Percentiles rank a stretch among this genome's conserved stretches.
phyloP scores from a whole-genome alignment of 208 protist genomes.

The Perkinsela sp. region DNA sequence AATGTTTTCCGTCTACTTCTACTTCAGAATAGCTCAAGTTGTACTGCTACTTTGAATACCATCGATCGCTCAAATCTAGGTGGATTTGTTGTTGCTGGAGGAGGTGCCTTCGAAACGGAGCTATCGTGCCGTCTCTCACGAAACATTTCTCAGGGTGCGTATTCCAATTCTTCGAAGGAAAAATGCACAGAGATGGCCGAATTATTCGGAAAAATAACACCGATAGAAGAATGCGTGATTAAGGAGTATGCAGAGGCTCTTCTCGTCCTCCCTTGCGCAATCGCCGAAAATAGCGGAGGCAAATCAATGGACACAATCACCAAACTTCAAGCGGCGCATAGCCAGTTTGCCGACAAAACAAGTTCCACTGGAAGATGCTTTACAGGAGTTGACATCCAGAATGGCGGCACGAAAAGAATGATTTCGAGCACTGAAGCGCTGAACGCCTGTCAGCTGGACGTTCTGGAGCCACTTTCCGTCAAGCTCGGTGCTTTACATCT shows the following conservation, averaged over 20 bases:
- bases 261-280: constrained; percentile 80
- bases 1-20: constrained; percentile 84
- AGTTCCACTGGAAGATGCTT: constrained; percentile 80
- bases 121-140: constrained; percentile 12
- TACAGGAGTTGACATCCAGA: constrained; percentile 76
- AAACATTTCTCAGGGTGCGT: background rate
- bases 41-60: background rate
- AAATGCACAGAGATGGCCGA: constrained; percentile 18
- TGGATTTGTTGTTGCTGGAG: constrained; percentile 80
- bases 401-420: constrained; percentile 65
- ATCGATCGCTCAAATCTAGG: constrained; percentile 21
- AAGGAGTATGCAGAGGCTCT: constrained; percentile 87
- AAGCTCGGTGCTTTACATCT: constrained; percentile 77
- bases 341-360: constrained; percentile 17
- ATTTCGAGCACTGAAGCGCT: constrained; percentile 49
- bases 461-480: constrained; percentile 71
- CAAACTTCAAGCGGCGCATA: constrained; percentile 12
- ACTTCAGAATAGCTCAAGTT: background rate
- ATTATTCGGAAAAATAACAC: constrained; percentile 58
- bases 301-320: constrained; percentile 9
- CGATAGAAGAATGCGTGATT: constrained; percentile 93
- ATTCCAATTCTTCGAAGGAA: constrained; percentile 1
- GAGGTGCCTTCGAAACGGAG: constrained; percentile 89
- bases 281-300: constrained; percentile 90
- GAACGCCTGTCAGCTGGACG: constrained; percentile 39